Conservation (phyloP, 1,139 yeast genomes). For the Yamadazyma aaseri region DNA sequence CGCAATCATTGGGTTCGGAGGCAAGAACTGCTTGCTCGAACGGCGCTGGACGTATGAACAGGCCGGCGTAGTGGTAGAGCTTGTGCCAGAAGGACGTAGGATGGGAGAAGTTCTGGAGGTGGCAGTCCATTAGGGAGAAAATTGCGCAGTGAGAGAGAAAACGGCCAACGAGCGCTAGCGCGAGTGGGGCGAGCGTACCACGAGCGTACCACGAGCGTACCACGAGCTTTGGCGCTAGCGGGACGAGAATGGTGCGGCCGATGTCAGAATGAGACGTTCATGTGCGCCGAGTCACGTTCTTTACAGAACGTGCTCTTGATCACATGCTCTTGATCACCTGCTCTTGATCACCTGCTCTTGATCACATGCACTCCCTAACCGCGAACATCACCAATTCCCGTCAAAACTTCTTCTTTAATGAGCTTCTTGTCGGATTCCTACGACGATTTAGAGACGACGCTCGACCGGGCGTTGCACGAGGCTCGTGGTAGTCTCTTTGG, state of each 20-base stretch:
- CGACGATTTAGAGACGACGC: slow-evolving; percentile 44
- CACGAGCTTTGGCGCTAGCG: too few relatives aligned
- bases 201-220: slow-evolving; percentile 1
- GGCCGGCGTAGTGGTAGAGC: neutral
- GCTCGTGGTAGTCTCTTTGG: slow-evolving; percentile 34
- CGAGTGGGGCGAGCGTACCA: neutral
- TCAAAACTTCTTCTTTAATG: too few relatives aligned
- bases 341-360: too few relatives aligned
- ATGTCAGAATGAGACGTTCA: too few relatives aligned
- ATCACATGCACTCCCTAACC: too few relatives aligned
- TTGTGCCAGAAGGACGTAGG: neutral
- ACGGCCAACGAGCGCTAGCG: too few relatives aligned
- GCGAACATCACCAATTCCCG: too few relatives aligned
- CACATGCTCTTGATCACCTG: too few relatives aligned
- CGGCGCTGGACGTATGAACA: neutral
- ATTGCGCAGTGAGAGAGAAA: too few relatives aligned
- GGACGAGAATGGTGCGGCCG: too few relatives aligned
- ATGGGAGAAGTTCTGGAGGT: neutral
- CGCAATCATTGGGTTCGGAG: slow-evolving; percentile 55
- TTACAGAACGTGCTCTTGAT: too few relatives aligned
- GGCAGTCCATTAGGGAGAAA: slow-evolving; percentile 1
- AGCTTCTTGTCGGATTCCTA: slow-evolving; percentile 37
- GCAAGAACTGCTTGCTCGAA: slow-evolving; percentile 37
- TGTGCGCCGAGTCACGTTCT: too few relatives aligned
- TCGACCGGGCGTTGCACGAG: slow-evolving; percentile 42